phyloP scores from a whole-genome alignment of 2,329 filamentous ascomycete genomes.

The Cryphonectria parasitica region DNA sequence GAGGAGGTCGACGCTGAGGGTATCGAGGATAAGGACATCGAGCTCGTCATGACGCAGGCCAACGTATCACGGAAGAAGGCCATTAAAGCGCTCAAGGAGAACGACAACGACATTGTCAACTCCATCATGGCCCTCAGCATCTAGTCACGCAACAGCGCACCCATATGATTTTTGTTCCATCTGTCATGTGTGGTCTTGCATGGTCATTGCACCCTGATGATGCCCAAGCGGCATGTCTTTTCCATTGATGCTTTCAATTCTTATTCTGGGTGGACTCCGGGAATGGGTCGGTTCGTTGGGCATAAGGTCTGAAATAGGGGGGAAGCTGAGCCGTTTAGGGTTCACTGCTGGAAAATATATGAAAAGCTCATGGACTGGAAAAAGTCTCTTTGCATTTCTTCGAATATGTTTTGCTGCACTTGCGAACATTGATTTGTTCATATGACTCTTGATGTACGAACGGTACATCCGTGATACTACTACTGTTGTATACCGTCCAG shows the following conservation, averaged over 20 bases:
- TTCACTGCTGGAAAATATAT: conserved; percentile 22
- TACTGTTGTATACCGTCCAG: no score
- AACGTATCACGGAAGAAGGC: conserved; percentile 98
- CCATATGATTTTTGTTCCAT: not conserved
- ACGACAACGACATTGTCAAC: conserved; percentile 99
- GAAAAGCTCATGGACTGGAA: conserved; percentile 26
- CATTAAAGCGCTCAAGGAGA: conserved; percentile 97
- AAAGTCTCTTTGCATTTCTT: conserved; percentile 13
- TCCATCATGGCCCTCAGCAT: conserved; percentile 98
- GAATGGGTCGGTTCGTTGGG: conserved; percentile 18
- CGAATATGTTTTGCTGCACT: not conserved
- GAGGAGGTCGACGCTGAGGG: conserved; percentile 95
- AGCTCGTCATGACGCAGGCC: conserved; percentile 98
- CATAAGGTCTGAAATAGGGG: conserved; percentile 20
- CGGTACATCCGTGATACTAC: not conserved
- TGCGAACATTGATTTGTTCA: not conserved
- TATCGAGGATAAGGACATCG: conserved; percentile 98
- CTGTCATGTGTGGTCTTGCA: not conserved
- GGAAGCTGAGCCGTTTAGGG: conserved; percentile 15
- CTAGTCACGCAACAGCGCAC: conserved; percentile 46
- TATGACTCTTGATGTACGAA: conserved; percentile 2
- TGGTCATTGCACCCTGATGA: not conserved
- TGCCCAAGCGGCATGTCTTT: conserved; percentile 9
- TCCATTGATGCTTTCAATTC: conserved; percentile 22
- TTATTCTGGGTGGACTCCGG: conserved; percentile 21